Conservation (phyloP, 2,329 filamentous ascomycete genomes). For the Aspergillus japonicus region DNA sequence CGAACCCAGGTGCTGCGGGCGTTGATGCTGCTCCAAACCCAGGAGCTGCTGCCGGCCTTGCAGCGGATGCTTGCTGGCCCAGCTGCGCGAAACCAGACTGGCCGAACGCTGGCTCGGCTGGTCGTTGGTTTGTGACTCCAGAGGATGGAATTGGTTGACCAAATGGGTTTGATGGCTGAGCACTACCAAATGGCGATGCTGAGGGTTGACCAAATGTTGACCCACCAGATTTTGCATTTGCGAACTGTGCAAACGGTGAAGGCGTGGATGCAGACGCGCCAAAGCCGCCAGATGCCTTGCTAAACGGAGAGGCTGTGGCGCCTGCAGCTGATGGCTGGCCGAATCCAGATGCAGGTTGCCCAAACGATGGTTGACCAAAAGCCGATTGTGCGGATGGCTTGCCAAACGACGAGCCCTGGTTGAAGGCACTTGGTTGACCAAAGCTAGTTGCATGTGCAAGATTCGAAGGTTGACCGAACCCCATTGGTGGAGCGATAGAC, state of each 20-base stretch:
- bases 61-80: slow-evolving; percentile 11
- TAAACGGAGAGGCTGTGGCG: slow-evolving; percentile 43
- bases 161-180: slow-evolving; percentile 29
- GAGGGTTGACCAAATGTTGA: slow-evolving; percentile 31
- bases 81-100: slow-evolving; percentile 31
- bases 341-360: slow-evolving; percentile 25
- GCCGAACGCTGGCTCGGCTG: slow-evolving; percentile 33
- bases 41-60: neutral
- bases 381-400: slow-evolving; percentile 34
- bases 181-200: slow-evolving; percentile 30
- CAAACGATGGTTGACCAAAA: slow-evolving; percentile 47
- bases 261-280: slow-evolving; percentile 20
- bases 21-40: neutral
- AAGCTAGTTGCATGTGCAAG: slow-evolving; percentile 24
- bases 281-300: slow-evolving; percentile 39
- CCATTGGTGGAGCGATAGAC: slow-evolving; percentile 18
- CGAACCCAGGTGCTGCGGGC: neutral
- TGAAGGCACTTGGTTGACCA: slow-evolving; percentile 25
- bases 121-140: slow-evolving; percentile 35
- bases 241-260: slow-evolving; percentile 38
- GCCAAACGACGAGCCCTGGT: slow-evolving; percentile 41
- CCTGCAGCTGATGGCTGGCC: slow-evolving; percentile 26
- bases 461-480: slow-evolving; percentile 31
- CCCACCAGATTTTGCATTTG: slow-evolving; percentile 30
- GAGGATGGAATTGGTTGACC: slow-evolving; percentile 31